Evolutionary conservation across 768 basidiomycete genomes (phyloP).

Genomic region (Russula dissimulans): DNA sequence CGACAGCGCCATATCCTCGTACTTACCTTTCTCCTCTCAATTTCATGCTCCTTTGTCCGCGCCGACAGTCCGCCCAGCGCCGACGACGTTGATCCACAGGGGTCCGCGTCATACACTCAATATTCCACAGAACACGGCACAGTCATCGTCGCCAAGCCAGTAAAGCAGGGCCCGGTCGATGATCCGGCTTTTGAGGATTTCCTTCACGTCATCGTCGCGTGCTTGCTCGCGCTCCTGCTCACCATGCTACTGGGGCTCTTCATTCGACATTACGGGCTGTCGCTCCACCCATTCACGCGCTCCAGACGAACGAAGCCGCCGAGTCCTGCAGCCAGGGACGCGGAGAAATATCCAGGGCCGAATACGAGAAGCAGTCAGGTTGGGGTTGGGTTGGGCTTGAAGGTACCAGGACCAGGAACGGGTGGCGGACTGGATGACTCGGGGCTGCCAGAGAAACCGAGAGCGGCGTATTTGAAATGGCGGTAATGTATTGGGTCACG

Average conservation of each 20-base stretch:
- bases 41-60: background rate
- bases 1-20: background rate
- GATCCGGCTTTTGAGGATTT: conserved; percentile 3
- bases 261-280: conserved; percentile 12
- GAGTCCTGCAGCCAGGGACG: background rate
- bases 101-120: background rate
- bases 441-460: background rate
- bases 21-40: background rate
- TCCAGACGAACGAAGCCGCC: background rate
- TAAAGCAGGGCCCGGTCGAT: background rate
- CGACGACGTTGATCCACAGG: background rate
- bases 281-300: background rate
- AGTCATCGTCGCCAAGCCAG: conserved; percentile 3
- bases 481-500: background rate
- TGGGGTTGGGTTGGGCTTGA: background rate
- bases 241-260: conserved; percentile 3
- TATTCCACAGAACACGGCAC: background rate
- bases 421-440: background rate
- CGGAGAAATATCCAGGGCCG: background rate
- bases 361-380: background rate
- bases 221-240: conserved; percentile 8
- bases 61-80: background rate
- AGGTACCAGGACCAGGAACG: background rate
- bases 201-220: conserved; percentile 13
- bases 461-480: conserved; percentile 5